Evolutionary conservation across 306 rosid species (phyloP).

Genomic region (Psophocarpus tetragonolobus): DNA sequence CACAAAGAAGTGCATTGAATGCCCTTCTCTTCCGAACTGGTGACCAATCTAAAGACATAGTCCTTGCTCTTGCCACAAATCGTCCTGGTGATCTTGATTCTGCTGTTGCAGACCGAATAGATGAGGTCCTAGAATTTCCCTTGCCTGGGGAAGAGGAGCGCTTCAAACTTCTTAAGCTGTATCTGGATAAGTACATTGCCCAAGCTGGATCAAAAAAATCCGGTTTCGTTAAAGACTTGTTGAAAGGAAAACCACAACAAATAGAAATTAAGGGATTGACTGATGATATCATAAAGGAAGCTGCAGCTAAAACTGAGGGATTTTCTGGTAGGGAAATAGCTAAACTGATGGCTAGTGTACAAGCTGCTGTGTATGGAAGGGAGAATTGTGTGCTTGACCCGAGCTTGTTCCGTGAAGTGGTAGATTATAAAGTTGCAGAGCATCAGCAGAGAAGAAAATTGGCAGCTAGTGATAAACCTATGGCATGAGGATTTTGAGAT

Average conservation of each 20-base stretch:
- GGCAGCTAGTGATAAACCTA: conserved; percentile 56
- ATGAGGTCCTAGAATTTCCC: conserved; percentile 95
- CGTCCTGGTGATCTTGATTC: conserved; percentile 98
- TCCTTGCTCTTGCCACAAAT: conserved; percentile 96
- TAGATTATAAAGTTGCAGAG: conserved; percentile 92
- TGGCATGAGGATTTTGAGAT: conserved; percentile 31
- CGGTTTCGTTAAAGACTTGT: conserved; percentile 58
- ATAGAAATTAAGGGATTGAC: conserved; percentile 84
- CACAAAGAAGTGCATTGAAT: conserved; percentile 97
- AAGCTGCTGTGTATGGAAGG: conserved; percentile 91
- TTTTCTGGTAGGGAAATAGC: conserved; percentile 98
- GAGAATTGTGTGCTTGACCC: conserved; percentile 83
- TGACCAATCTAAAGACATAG: conserved; percentile 98
- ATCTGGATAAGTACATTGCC: conserved; percentile 84
- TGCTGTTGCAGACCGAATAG: conserved; percentile 93
- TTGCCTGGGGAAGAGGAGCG: conserved; percentile 94
- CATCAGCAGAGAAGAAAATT: conserved; percentile 92
- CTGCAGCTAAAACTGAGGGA: conserved; percentile 81
- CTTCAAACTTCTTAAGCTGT: conserved; percentile 78
- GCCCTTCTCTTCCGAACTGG: conserved; percentile 98
- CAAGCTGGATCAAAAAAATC: conserved; percentile 72
- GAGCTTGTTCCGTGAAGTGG: conserved; percentile 77
- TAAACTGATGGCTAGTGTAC: conserved; percentile 94
- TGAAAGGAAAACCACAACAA: conserved; percentile 62
- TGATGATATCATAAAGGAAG: conserved; percentile 80